A percentile compares a stretch with the other conserved stretches of the same genome.
phyloP scores from a whole-genome alignment of 345 rosid species.

The Clausena lansium region DNA sequence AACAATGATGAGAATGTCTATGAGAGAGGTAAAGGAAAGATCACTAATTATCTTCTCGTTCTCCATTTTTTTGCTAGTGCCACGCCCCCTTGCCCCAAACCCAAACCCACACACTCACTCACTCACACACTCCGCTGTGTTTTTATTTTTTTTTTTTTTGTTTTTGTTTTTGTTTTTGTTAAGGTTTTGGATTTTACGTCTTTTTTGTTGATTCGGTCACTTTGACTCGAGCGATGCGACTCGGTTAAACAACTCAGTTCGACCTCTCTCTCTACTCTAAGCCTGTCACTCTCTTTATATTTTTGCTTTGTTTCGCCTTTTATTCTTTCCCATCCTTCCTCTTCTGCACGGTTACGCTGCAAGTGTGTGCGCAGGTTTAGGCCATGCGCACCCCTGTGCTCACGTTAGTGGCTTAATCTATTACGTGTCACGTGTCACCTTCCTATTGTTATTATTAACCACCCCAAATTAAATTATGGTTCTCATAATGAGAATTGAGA shows the following conservation, averaged over 20 bases:
- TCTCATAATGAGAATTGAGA: background rate
- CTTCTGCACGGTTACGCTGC: slow-evolving; percentile 38
- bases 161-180: slow-evolving; percentile 12
- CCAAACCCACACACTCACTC: slow-evolving; percentile 16
- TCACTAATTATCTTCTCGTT: slow-evolving; percentile 48
- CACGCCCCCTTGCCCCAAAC: slow-evolving; percentile 42
- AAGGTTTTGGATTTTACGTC: slow-evolving; percentile 9
- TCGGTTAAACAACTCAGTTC: slow-evolving; percentile 13
- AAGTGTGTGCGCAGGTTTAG: slow-evolving; percentile 39
- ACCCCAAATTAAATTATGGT: background rate
- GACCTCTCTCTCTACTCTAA: background rate
- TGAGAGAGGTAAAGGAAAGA: slow-evolving; percentile 36
- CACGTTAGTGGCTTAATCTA: slow-evolving; percentile 7
- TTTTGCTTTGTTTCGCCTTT: slow-evolving; percentile 15
- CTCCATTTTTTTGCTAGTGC: slow-evolving; percentile 84
- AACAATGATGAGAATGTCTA: slow-evolving; percentile 21
- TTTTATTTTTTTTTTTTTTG: slow-evolving; percentile 8
- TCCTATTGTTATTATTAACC: too few species aligned
- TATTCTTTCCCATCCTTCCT: slow-evolving; percentile 16
- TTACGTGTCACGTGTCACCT: background rate
- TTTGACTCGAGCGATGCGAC: slow-evolving; percentile 31
- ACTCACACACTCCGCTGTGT: slow-evolving; percentile 26
- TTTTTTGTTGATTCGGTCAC: slow-evolving; percentile 16
- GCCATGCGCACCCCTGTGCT: slow-evolving; percentile 10
- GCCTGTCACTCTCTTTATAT: slow-evolving; percentile 8